Percentiles rank a stretch among this genome's conserved stretches.
Conservation (phyloP, 176 grass and related monocot genomes). For the Carex myosuroides region DNA sequence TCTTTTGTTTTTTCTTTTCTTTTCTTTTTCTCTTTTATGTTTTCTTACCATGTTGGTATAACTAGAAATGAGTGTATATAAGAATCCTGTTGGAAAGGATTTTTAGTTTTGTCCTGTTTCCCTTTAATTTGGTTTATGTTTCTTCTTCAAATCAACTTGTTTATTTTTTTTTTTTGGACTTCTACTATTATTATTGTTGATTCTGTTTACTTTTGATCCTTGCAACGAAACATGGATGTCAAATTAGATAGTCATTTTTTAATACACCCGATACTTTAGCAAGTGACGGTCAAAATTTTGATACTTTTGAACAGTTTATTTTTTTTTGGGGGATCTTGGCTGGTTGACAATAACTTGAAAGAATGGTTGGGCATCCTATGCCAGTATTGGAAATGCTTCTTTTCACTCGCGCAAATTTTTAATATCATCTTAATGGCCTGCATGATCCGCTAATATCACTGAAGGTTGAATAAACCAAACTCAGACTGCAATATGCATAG, state of each 20-base stretch:
- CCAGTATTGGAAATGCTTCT: not conserved
- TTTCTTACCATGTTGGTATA: not conserved
- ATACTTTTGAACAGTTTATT: not conserved
- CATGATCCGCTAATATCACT: not conserved
- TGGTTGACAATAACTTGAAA: not conserved
- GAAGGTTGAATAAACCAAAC: not conserved
- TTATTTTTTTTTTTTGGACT: not conserved
- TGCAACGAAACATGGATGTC: not conserved
- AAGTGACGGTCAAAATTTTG: not conserved
- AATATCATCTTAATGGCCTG: not conserved
- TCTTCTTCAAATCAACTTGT: not conserved
- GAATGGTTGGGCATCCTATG: not conserved
- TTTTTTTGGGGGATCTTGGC: not conserved
- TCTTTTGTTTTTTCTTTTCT: not conserved
- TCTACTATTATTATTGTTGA: not conserved
- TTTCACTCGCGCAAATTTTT: not conserved
- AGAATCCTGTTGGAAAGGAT: not conserved
- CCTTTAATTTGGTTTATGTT: not conserved
- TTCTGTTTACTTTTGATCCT: not conserved
- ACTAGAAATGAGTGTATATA: not conserved
- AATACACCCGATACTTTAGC: not conserved
- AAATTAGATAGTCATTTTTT: not conserved
- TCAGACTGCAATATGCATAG: not conserved
- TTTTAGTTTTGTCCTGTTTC: not conserved
- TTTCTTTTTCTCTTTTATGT: not conserved